phyloP scores from a whole-genome alignment of 176 grass and related monocot species.

The Juncus effusus region DNA sequence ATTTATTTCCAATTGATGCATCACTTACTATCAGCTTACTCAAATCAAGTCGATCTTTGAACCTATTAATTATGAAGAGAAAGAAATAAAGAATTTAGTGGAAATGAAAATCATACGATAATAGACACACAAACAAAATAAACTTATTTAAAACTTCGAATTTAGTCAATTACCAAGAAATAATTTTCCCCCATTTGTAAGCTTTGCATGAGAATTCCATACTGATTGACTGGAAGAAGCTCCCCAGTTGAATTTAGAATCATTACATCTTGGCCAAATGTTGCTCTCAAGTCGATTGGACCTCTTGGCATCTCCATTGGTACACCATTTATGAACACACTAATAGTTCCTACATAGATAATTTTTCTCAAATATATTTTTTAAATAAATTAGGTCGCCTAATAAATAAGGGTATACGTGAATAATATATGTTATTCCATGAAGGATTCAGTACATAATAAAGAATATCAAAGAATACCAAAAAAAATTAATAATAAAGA shows the following conservation, averaged over 20 bases:
- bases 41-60: slow-evolving; percentile 29
- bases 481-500: no score
- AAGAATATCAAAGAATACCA: no score
- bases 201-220: slow-evolving; percentile 74
- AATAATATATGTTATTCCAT: background rate
- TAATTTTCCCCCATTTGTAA: slow-evolving; percentile 93
- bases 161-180: slow-evolving; percentile 58
- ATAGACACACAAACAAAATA: background rate
- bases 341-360: slow-evolving; percentile 62
- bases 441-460: background rate
- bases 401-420: background rate
- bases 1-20: background rate
- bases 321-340: slow-evolving; percentile 92
- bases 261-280: slow-evolving; percentile 84
- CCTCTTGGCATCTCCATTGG: slow-evolving; percentile 72
- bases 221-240: slow-evolving; percentile 78
- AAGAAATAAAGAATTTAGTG: background rate
- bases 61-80: slow-evolving; percentile 24
- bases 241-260: slow-evolving; percentile 65
- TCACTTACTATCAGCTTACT: background rate
- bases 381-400: background rate
- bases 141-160: background rate
- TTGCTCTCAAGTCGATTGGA: slow-evolving; percentile 70
- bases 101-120: background rate
- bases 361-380: background rate